A percentile compares a stretch with the other conserved stretches of the same genome.
Evolutionary conservation across 805 yeast genomes (phyloP).

Genomic region (Pichia sporocuriosa): DNA sequence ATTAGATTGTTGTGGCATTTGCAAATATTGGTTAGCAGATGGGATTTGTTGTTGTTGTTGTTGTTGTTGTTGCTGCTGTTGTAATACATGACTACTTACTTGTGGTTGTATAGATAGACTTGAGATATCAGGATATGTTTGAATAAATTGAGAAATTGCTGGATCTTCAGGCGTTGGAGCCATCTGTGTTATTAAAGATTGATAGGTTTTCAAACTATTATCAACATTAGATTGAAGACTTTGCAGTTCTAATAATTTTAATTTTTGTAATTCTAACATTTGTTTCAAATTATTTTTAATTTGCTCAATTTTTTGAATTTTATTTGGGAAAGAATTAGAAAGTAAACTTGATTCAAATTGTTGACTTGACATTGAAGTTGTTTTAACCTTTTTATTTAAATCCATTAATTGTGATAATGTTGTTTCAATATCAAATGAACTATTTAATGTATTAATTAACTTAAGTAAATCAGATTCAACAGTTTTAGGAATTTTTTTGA

Average conservation of each 20-base stretch:
- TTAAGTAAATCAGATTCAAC: conserved; percentile 50
- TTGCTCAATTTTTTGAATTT: conserved; percentile 67
- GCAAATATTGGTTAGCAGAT: conserved; percentile 11
- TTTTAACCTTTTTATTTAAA: conserved; percentile 28
- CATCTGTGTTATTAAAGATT: conserved; percentile 38
- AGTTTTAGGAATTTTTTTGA: conserved; percentile 65
- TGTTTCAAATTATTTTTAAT: conserved; percentile 69
- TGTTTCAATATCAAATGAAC: conserved; percentile 58
- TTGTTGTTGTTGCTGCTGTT: neutral
- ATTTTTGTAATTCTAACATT: conserved; percentile 69
- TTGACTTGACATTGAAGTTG: conserved; percentile 30
- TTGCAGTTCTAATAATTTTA: conserved; percentile 69
- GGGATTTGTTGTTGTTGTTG: conserved; percentile 4
- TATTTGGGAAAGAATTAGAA: conserved; percentile 60
- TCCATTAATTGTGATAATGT: conserved; percentile 50
- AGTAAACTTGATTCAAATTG: conserved; percentile 31
- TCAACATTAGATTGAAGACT: conserved; percentile 64
- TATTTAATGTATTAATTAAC: conserved; percentile 45
- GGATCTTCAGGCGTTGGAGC: conserved; percentile 14
- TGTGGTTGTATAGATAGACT: conserved; percentile 7
- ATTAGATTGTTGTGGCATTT: conserved; percentile 2
- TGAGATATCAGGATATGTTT: conserved; percentile 13
- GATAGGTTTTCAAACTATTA: conserved; percentile 62
- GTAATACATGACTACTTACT: too few species aligned
- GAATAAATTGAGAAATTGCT: conserved; percentile 10